A percentile compares a stretch with the other conserved stretches of the same genome.
Evolutionary conservation across 2,329 filamentous ascomycete genomes (phyloP).

Genomic region (Blastomyces emzantsi): DNA sequence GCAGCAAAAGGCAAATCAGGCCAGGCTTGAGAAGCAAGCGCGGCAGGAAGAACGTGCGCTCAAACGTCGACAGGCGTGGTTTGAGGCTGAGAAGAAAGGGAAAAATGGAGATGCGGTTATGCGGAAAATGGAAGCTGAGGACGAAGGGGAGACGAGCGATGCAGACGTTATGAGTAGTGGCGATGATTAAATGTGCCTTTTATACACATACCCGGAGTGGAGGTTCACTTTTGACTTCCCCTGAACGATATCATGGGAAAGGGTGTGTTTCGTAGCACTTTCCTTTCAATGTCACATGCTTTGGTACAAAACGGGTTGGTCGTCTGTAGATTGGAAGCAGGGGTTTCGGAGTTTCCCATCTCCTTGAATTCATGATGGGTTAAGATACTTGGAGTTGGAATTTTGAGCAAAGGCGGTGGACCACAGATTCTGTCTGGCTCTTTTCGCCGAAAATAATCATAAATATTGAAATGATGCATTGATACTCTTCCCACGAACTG

Average conservation of each 20-base stretch:
- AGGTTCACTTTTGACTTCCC: not conserved
- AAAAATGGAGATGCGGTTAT: constrained; percentile 34
- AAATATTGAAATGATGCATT: no score
- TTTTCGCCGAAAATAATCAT: not conserved
- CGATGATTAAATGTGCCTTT: constrained; percentile 12
- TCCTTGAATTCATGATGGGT: not conserved
- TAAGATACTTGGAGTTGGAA: not conserved
- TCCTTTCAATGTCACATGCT: not conserved
- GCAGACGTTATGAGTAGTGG: constrained; percentile 31
- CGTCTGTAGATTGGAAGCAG: not conserved
- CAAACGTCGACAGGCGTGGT: constrained; percentile 37
- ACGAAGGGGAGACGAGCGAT: constrained; percentile 26
- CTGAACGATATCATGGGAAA: not conserved
- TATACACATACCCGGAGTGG: not conserved
- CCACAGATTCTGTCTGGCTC: not conserved
- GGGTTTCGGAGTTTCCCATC: not conserved
- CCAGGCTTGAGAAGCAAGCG: constrained; percentile 28
- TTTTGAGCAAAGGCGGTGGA: not conserved
- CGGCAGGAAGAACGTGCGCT: constrained; percentile 34
- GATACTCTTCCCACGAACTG: not conserved
- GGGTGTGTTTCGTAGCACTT: not conserved
- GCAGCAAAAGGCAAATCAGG: constrained; percentile 27
- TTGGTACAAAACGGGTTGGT: not conserved
- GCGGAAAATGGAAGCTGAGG: constrained; percentile 32
- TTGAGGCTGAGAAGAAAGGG: constrained; percentile 38